Evolutionary conservation across 306 rosid species (phyloP), one percentile per base, ranked within the genome.

Genomic region (Dicorynia guianensis): DNA sequence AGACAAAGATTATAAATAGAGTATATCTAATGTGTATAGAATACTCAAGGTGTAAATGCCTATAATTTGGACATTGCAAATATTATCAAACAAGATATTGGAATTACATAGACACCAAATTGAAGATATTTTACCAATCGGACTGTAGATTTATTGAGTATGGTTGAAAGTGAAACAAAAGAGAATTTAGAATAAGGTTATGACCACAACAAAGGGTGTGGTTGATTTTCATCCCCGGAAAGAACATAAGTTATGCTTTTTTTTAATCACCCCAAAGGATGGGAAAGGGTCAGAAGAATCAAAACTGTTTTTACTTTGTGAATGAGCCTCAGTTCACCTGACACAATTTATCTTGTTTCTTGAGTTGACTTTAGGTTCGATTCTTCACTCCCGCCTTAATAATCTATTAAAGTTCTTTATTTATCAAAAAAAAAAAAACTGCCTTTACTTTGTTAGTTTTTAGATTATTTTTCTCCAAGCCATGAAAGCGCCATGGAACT

Each of bases 111-210:
- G 30, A 25, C 30, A 25, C 30, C 30, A 25, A 25, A 25, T 25
- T 25, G 30, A 25, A 25, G 30, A 25, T 25, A 25, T 25, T 25
- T 25, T 25, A 25, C 30, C 30, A 15, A 49, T 36, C 69, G 12
- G 4, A 59, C 69, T 35, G 19, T 18, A 36, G 38, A 61, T 39
- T 30, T 11, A 58, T 33, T 15, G 49, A 19, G 10, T 42, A 54
- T 30, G 36, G 48, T 13, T 81, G 4, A 76, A 71, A 65, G 10
- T 81, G 4, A 76, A 71, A 65, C 75, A 18, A 67, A 33, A 65
- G 79, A 52, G 61, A 49, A 67, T 40, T 20, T 50, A 57, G 66
- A 42, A 58, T 55, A 39, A 7, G 20, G 63, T 48, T 58, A 35
- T 76, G 20, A 35, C 50, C 39, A 25, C 30, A 25, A 25, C 30